A percentile compares a stretch with the other conserved stretches of the same genome.
These are phyloP conservation scores for Acanthamoeba castellanii DNA, from an alignment of 208 protist species.

Conservation along the genomic window DNA sequence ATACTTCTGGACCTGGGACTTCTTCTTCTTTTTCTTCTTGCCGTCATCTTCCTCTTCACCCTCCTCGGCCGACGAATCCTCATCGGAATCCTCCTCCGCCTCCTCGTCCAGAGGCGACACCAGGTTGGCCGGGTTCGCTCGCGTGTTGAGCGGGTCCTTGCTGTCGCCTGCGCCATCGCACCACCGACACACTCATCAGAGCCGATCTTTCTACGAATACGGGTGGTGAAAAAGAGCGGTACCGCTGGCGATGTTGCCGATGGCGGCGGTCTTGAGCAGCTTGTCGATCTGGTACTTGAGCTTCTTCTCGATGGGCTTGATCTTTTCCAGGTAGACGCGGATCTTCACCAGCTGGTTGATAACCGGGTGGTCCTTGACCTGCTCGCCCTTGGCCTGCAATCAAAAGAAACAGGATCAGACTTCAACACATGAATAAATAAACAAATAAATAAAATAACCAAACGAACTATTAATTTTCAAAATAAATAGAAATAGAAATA, in stretches of 20 bases:
- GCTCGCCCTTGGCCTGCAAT: constrained; percentile 90
- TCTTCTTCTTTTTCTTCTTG: constrained; percentile 4
- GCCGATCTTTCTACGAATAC: not conserved
- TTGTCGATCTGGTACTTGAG: constrained; percentile 97
- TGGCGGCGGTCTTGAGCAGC: constrained; percentile 88
- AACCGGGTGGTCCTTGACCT: constrained; percentile 95
- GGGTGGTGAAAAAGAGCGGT: not conserved
- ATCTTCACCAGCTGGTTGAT: constrained; percentile 95
- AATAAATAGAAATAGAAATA: no score
- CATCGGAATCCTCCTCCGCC: constrained; percentile 30
- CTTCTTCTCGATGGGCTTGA: constrained; percentile 96
- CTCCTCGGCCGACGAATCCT: not conserved
- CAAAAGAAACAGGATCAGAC: not conserved
- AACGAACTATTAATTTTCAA: not conserved
- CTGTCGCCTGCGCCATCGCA: not conserved
- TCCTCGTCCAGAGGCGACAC: constrained; percentile 40
- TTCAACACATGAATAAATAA: not conserved
- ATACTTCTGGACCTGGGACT: not conserved
- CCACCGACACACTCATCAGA: not conserved
- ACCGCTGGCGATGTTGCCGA: constrained; percentile 57
- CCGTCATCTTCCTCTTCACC: not conserved
- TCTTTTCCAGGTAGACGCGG: constrained; percentile 95
- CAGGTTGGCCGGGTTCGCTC: constrained; percentile 26
- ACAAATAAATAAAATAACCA: not conserved
- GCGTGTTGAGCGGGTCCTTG: constrained; percentile 38